A percentile compares a stretch with the other conserved stretches of the same genome.
Evolutionary conservation across 2,329 filamentous ascomycete species (phyloP).

Genomic region (Aspergillus ochraceoroseus): DNA sequence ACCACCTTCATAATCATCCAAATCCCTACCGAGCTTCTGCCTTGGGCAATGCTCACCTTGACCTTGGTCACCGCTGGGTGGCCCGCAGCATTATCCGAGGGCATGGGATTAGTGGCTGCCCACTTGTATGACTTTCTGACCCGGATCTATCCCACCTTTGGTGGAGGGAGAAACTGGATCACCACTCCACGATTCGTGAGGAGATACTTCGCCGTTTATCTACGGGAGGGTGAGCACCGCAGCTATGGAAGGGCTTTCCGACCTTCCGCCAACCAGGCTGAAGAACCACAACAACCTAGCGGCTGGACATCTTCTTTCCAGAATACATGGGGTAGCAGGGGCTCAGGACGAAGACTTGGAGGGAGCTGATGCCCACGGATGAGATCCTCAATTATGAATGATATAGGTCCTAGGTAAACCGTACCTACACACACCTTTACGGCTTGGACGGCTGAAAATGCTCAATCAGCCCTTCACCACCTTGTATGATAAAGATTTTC

Average conservation of each 20-base stretch:
- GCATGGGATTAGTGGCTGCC: constrained; percentile 76
- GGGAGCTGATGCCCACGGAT: constrained; percentile 25
- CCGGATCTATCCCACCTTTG: constrained; percentile 81
- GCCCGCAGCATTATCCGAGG: constrained; percentile 55
- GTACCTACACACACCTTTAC: too few relatives aligned
- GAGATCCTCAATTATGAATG: neutral
- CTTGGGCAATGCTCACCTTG: constrained; percentile 71
- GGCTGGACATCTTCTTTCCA: constrained; percentile 34
- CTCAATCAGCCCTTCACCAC: too few relatives aligned
- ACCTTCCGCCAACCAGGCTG: constrained; percentile 24
- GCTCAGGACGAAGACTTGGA: constrained; percentile 41
- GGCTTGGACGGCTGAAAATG: neutral
- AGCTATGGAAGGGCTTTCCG: constrained; percentile 60
- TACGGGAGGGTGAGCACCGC: constrained; percentile 47
- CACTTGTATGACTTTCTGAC: constrained; percentile 89
- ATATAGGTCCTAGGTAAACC: too few relatives aligned
- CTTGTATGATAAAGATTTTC: too few relatives aligned
- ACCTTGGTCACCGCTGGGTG: constrained; percentile 65
- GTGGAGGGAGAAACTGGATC: constrained; percentile 72
- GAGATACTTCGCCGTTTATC: constrained; percentile 55
- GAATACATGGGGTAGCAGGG: constrained; percentile 38
- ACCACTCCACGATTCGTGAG: constrained; percentile 68
- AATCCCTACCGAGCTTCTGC: constrained; percentile 75
- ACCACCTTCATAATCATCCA: constrained; percentile 76
- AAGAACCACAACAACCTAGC: constrained; percentile 14